Percentiles rank a stretch among this genome's conserved stretches.
Evolutionary conservation across 345 rosid genomes (phyloP).

Genomic region (Syzygium aromaticum): DNA sequence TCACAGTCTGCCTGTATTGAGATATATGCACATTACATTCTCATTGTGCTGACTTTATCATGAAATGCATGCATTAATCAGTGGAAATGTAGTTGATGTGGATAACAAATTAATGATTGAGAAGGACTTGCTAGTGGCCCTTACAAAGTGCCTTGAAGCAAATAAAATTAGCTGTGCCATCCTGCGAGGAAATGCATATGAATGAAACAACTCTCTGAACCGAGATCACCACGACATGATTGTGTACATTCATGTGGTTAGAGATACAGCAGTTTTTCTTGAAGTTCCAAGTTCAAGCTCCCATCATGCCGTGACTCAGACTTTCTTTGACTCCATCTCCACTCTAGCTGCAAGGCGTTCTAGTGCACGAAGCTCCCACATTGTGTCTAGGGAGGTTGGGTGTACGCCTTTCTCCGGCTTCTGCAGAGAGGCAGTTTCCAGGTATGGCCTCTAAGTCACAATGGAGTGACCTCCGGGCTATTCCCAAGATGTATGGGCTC

Average conservation of each 20-base stretch:
- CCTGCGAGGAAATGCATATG: not conserved
- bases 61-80: not conserved
- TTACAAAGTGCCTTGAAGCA: not conserved
- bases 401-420: not conserved
- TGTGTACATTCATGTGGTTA: not conserved
- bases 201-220: not conserved
- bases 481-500: not conserved
- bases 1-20: conserved; percentile 71
- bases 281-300: not conserved
- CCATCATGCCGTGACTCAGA: not conserved
- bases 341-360: not conserved
- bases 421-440: not conserved
- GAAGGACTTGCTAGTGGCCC: not conserved
- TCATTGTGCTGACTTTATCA: not conserved
- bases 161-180: not conserved
- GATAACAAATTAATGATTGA: not conserved
- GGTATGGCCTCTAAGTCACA: not conserved
- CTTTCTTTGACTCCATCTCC: not conserved
- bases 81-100: not conserved
- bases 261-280: not conserved
- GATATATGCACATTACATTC: not conserved
- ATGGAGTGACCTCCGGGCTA: not conserved
- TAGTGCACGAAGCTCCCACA: not conserved
- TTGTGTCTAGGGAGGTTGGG: not conserved
- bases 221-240: not conserved